A percentile compares a stretch with the other conserved stretches of the same genome.
phyloP scores from a whole-genome alignment of 352 stramenopile genomes.

The Phytophthora megakarya region DNA sequence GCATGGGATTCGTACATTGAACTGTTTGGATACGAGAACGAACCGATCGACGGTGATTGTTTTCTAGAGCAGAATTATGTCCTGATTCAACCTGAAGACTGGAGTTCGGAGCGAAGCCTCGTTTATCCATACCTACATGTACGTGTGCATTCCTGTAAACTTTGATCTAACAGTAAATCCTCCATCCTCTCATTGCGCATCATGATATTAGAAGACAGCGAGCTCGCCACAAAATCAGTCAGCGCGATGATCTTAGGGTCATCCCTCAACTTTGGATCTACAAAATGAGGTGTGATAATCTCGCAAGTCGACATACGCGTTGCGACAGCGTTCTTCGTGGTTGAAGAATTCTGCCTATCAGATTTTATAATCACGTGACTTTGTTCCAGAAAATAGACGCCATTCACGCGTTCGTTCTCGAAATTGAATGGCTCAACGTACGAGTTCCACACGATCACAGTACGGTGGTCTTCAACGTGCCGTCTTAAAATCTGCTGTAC shows the following conservation, averaged over 20 bases:
- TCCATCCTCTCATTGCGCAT: conserved; percentile 45
- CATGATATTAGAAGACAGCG: conserved; percentile 35
- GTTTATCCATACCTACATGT: not conserved
- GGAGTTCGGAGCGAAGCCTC: conserved; percentile 5
- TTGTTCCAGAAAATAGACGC: conserved; percentile 47
- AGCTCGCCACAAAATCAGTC: conserved; percentile 45
- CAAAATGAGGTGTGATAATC: conserved; percentile 51
- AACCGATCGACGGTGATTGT: conserved; percentile 42
- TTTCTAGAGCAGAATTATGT: conserved; percentile 70
- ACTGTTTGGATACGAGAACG: conserved; percentile 51
- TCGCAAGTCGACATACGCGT: conserved; percentile 44
- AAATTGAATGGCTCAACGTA: conserved; percentile 58
- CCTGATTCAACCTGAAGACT: conserved; percentile 45
- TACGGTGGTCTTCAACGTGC: conserved; percentile 52
- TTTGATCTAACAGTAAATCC: conserved; percentile 33
- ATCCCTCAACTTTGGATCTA: conserved; percentile 26
- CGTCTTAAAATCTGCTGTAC: conserved; percentile 54
- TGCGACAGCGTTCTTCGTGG: not conserved
- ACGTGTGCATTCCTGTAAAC: not conserved
- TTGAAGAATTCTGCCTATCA: conserved; percentile 1
- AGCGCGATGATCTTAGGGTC: conserved; percentile 35
- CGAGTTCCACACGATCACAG: conserved; percentile 59
- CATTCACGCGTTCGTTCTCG: conserved; percentile 39
- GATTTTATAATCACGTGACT: conserved; percentile 60
- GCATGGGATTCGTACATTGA: conserved; percentile 61